Evolutionary conservation across 441 rosid species (phyloP).

Genomic region (Pelargonium myrrhifolium): DNA sequence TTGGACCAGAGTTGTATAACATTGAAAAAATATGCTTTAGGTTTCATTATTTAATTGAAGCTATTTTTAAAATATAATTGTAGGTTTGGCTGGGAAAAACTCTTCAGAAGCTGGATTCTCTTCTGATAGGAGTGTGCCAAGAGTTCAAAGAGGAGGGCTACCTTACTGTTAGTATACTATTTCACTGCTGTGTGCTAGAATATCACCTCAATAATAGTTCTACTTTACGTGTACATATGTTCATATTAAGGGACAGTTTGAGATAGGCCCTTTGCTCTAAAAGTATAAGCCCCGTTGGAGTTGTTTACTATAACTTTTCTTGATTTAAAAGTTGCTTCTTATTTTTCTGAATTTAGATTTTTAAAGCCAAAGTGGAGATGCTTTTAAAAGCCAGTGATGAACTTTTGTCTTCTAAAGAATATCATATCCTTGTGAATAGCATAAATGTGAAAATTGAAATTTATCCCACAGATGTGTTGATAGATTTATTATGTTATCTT

Average conservation of each 20-base stretch:
- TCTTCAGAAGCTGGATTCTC: conserved; percentile 95
- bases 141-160: conserved; percentile 87
- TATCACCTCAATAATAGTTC: conserved; percentile 11
- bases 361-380: too few species aligned
- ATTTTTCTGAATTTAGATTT: too few species aligned
- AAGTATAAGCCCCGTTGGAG: too few species aligned
- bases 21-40: conserved; percentile 5
- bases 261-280: background rate
- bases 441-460: background rate
- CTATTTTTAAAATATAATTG: conserved; percentile 22
- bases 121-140: conserved; percentile 88
- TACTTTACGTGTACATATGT: background rate
- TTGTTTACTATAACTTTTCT: too few species aligned
- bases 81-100: conserved; percentile 98
- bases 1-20: conserved; percentile 11
- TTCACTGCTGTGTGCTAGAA: conserved; percentile 15
- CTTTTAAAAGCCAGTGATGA: background rate
- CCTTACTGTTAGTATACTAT: conserved; percentile 60
- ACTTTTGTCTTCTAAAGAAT: background rate
- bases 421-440: background rate
- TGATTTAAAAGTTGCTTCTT: too few species aligned
- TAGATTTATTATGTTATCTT: background rate
- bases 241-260: conserved; percentile 1
- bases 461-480: background rate
- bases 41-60: conserved; percentile 20